Evolutionary conservation across 768 basidiomycete genomes (phyloP).

Genomic region (Coprinopsis cinerea): DNA sequence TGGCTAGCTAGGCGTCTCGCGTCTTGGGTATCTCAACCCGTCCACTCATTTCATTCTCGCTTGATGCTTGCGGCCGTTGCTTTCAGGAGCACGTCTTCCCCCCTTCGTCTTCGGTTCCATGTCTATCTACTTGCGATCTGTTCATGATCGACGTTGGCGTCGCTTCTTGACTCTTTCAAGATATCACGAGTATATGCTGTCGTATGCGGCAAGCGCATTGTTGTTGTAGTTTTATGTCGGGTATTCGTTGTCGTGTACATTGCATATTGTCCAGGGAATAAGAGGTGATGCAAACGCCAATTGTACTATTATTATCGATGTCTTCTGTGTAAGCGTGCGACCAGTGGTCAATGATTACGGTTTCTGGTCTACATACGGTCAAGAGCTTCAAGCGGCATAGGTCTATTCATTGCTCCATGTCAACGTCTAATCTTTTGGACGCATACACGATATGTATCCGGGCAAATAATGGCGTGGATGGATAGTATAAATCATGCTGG

Average conservation of each 20-base stretch:
- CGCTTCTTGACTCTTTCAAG: slow-evolving; percentile 7
- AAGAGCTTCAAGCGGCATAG: no score
- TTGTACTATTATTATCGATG: neutral
- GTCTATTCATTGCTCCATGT: neutral
- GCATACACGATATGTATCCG: slow-evolving; percentile 59
- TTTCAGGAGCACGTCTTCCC: slow-evolving; percentile 26
- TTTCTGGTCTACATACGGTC: no score
- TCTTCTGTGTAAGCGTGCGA: no score
- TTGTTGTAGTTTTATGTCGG: slow-evolving; percentile 7
- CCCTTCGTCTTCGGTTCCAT: slow-evolving; percentile 33
- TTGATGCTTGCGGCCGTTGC: slow-evolving; percentile 12
- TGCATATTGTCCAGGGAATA: slow-evolving; percentile 10
- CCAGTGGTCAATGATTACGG: no score
- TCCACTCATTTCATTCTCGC: slow-evolving; percentile 37
- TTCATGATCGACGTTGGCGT: neutral
- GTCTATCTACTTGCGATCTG: slow-evolving; percentile 25
- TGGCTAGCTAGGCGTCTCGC: neutral
- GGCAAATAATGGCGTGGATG: slow-evolving; percentile 42
- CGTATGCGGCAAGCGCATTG: neutral
- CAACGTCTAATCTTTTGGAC: slow-evolving; percentile 19
- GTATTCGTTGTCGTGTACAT: slow-evolving; percentile 9
- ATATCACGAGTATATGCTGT: neutral
- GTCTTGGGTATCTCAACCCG: slow-evolving; percentile 37
- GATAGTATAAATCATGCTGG: slow-evolving; percentile 60
- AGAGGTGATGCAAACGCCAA: slow-evolving; percentile 7